Base-by-base conservation (phyloP, 257 asterid genomes). In the Gynochthodes officinalis region DNA sequence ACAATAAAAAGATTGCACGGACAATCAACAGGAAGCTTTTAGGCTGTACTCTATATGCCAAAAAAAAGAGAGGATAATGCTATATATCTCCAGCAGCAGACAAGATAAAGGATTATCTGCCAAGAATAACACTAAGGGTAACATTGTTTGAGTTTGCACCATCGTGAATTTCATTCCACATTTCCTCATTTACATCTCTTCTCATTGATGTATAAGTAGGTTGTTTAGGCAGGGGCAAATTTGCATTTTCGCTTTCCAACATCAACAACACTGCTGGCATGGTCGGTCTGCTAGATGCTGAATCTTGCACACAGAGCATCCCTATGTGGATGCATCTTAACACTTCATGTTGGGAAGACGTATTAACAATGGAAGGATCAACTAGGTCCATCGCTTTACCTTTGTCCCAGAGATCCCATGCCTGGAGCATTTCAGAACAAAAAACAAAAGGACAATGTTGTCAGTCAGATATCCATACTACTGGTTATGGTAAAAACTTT, bases 261-360 rank as follows among this genome's bases (percentile, higher is more conserved):
- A 89, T 88, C 89, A 90, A 11, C 58, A 89, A 73, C 40, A 90
- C 96, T 5, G 88, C 72, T 9, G 91, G 71, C 97, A 92, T 90
- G 79, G 73, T 83, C 27, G 98, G 97, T 67, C 98, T 75, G 61
- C 86, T 75, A 30, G 64, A 67, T 3, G 90, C 95, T 25, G 67
- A 54, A 75, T 89, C 98, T 75, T 92, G 98, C 72, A 89, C 88
- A 28, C 98, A 90, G 57, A 92, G 82, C 95, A 92, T 76, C 7
- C 83, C 97, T 12, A 89, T 82, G 14, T 90, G 94, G 67, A 92
- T 73, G 84, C 97, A 90, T 79, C 90, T 86, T 33, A 79, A 5
- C 70, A 86, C 87, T 77, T 87, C 88, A 49, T 85, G 80, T 16
- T 21, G 80, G 28, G 67, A 58, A 44, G 85, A 76, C 2, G 86